Conservation (phyloP, 2,329 filamentous ascomycete species). For the Xylariaceae sp. region DNA sequence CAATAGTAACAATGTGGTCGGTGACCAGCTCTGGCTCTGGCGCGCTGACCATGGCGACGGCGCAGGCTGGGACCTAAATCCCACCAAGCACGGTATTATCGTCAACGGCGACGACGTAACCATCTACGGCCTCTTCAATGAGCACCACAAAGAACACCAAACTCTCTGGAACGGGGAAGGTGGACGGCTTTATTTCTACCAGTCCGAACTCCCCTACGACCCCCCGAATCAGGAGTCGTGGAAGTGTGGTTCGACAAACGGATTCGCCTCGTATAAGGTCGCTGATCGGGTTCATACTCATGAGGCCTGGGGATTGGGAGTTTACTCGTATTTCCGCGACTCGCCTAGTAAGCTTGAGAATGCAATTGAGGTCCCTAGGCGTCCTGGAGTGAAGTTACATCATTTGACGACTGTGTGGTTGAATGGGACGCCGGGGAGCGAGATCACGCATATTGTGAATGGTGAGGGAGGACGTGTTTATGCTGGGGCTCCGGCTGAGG, state of each 20-base stretch:
- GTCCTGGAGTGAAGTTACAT: conserved; percentile 27
- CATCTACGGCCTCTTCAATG: conserved; percentile 33
- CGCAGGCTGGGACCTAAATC: conserved; percentile 30
- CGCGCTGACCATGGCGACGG: conserved; percentile 32
- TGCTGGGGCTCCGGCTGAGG: conserved; percentile 28
- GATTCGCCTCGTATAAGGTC: conserved; percentile 33
- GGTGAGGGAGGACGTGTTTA: conserved; percentile 29
- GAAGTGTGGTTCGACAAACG: conserved; percentile 27
- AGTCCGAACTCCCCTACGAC: conserved; percentile 34
- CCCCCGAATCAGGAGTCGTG: conserved; percentile 31
- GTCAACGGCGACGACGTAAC: conserved; percentile 31
- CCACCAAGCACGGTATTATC: conserved; percentile 30
- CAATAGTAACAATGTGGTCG: conserved; percentile 31
- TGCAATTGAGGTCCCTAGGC: conserved; percentile 29
- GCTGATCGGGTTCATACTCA: conserved; percentile 28
- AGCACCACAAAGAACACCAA: conserved; percentile 33
- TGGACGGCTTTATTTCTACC: conserved; percentile 33
- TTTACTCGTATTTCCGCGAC: conserved; percentile 34
- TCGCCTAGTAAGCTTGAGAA: conserved; percentile 32
- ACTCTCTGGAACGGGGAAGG: conserved; percentile 32
- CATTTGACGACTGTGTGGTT: conserved; percentile 33
- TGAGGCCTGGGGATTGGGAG: conserved; percentile 32
- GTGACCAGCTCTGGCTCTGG: conserved; percentile 34
- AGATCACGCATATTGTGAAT: conserved; percentile 32
- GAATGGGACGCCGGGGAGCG: conserved; percentile 29